Evolutionary conservation across 208 protist species (phyloP).

Genomic region (Herpetomonas samuelpessoai): DNA sequence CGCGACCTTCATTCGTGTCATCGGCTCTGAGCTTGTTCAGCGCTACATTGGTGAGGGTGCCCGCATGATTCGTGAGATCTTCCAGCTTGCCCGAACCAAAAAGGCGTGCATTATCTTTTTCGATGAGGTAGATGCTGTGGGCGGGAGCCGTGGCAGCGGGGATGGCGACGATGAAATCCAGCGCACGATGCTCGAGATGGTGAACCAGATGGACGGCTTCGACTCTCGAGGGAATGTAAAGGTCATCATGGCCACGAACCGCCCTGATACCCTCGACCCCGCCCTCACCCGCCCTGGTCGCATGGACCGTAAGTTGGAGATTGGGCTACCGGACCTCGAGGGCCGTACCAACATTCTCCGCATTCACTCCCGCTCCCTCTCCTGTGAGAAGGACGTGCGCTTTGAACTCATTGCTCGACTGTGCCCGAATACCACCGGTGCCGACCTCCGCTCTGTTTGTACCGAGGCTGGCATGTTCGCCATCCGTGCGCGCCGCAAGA

Average conservation of each 20-base stretch:
- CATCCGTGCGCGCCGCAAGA: constrained; percentile 98
- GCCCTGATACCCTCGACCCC: constrained; percentile 99
- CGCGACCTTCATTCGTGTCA: constrained; percentile 99
- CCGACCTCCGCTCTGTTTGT: constrained; percentile 98
- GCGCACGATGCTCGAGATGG: constrained; percentile 99
- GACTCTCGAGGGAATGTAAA: constrained; percentile 99
- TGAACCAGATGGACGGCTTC: constrained; percentile 99
- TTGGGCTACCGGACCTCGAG: constrained; percentile 98
- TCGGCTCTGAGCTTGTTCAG: constrained; percentile 99
- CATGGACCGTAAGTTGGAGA: constrained; percentile 99
- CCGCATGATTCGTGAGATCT: constrained; percentile 99
- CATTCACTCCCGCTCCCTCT: constrained; percentile 99
- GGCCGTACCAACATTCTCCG: constrained; percentile 97
- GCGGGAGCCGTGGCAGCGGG: constrained; percentile 86
- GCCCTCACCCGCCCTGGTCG: constrained; percentile 99
- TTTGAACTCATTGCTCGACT: constrained; percentile 99
- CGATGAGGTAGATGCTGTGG: constrained; percentile 99
- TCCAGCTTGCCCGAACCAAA: constrained; percentile 99
- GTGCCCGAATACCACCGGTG: constrained; percentile 98
- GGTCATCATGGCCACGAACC: constrained; percentile 99
- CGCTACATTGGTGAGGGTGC: constrained; percentile 99
- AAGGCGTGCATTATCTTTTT: constrained; percentile 99
- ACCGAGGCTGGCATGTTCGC: constrained; percentile 99
- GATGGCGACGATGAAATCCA: constrained; percentile 99
- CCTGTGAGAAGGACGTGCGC: constrained; percentile 96